Percentiles rank a stretch among this genome's conserved stretches.
Conservation (phyloP, 768 basidiomycete genomes). For the Lepiota brunneoincarnata region DNA sequence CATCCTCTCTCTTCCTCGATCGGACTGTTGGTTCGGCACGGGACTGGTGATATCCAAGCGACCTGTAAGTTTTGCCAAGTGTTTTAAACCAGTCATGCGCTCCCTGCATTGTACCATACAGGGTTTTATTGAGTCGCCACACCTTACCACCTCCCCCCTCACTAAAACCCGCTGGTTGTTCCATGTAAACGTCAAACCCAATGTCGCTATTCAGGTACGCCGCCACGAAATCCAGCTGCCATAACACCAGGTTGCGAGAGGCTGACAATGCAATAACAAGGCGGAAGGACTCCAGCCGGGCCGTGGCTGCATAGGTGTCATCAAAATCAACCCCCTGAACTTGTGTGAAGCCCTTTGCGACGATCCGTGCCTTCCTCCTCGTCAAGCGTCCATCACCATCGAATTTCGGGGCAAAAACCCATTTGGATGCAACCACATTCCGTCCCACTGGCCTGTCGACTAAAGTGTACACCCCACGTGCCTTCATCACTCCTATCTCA, state of each 20-base stretch:
- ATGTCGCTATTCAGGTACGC: slow-evolving; percentile 33
- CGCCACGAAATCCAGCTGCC: slow-evolving; percentile 30
- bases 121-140: too few relatives aligned
- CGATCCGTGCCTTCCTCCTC: slow-evolving; percentile 20
- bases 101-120: too few relatives aligned
- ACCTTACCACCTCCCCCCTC: slow-evolving; percentile 1
- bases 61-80: too few relatives aligned
- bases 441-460: slow-evolving; percentile 28
- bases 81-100: too few relatives aligned
- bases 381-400: slow-evolving; percentile 18
- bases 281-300: slow-evolving; percentile 17
- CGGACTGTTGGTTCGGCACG: slow-evolving; percentile 15
- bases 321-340: slow-evolving; percentile 30
- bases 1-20: slow-evolving; percentile 4
- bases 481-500: slow-evolving; percentile 19
- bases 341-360: slow-evolving; percentile 24
- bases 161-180: slow-evolving; percentile 6
- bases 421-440: slow-evolving; percentile 21
- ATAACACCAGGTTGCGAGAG: slow-evolving; percentile 21
- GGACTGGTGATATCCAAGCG: slow-evolving; percentile 11
- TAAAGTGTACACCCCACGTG: slow-evolving; percentile 20
- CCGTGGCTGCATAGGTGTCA: neutral
- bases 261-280: slow-evolving; percentile 27
- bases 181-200: slow-evolving; percentile 16
- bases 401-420: slow-evolving; percentile 21